These are phyloP conservation scores for Aspergillus leporis DNA, from an alignment of 495 filamentous ascomycete species.

Conservation along the genomic window DNA sequence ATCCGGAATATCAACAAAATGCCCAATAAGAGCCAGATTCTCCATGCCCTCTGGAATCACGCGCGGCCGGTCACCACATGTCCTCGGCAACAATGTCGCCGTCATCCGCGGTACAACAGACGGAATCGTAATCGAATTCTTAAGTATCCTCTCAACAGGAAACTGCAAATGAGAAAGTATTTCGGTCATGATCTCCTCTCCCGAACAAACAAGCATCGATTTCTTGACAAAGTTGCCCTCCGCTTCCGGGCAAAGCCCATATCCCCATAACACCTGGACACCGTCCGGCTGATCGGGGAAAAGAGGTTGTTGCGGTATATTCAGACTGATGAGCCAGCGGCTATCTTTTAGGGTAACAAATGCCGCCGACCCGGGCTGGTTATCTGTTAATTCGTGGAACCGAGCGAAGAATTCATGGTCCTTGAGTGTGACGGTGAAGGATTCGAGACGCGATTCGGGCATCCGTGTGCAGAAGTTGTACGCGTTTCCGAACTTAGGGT, in stretches of 20 bases:
- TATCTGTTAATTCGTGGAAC: constrained; percentile 26
- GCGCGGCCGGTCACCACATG: constrained; percentile 30
- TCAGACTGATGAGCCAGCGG: constrained; percentile 38
- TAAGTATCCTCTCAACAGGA: constrained; percentile 20
- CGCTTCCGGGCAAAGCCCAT: constrained; percentile 34
- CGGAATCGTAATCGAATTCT: constrained; percentile 32
- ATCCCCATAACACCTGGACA: constrained; percentile 41
- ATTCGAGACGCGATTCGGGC: constrained; percentile 36
- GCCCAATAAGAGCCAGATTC: constrained; percentile 44
- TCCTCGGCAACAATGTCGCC: constrained; percentile 32
- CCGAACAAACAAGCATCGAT: constrained; percentile 41
- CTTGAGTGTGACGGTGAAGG: constrained; percentile 42
- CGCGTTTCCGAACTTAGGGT: constrained; percentile 39
- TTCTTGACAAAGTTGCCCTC: constrained; percentile 40
- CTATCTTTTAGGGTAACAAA: constrained; percentile 38
- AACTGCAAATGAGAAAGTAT: constrained; percentile 35
- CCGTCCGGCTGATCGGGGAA: constrained; percentile 34
- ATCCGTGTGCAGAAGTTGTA: constrained; percentile 40
- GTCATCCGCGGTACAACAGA: constrained; percentile 33
- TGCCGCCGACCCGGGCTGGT: constrained; percentile 29
- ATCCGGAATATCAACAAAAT: constrained; percentile 44
- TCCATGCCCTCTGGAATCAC: constrained; percentile 36
- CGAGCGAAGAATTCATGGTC: constrained; percentile 30
- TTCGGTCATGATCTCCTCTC: constrained; percentile 41
- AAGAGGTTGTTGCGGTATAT: constrained; percentile 40